Evolutionary conservation across 2,329 filamentous ascomycete genomes (phyloP).

Genomic region (Fulvia fulva): DNA sequence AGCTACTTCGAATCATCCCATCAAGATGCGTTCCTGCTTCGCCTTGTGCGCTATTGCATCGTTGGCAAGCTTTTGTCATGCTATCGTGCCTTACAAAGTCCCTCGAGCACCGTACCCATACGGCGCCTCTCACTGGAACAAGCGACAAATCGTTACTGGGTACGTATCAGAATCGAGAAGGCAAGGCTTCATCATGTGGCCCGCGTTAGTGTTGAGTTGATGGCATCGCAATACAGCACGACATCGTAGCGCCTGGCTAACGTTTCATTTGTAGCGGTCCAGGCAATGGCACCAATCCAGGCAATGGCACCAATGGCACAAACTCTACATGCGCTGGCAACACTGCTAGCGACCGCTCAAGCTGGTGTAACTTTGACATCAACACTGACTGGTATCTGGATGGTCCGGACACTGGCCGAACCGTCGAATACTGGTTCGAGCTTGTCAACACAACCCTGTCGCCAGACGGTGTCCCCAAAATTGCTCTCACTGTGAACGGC

Average conservation of each 20-base stretch:
- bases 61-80: neutral
- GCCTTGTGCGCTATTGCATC: neutral
- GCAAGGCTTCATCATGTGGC: neutral
- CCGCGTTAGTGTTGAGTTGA: no score
- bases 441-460: constrained; percentile 41
- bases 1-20: neutral
- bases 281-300: neutral
- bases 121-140: neutral
- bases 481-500: constrained; percentile 43
- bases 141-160: neutral
- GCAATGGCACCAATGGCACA: neutral
- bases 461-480: constrained; percentile 44
- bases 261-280: neutral
- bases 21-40: neutral
- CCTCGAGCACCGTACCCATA: neutral
- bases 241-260: no score
- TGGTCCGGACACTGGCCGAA: constrained; percentile 34
- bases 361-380: constrained; percentile 27
- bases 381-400: constrained; percentile 34
- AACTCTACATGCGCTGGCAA: constrained; percentile 1
- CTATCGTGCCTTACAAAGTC: neutral
- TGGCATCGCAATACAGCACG: no score
- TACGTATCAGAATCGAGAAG: neutral
- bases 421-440: constrained; percentile 42
- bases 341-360: constrained; percentile 2